A percentile compares a stretch with the other conserved stretches of the same genome.
Conservation (phyloP, 1,284 basidiomycete genomes). For the Pseudozyma hubeiensis region DNA sequence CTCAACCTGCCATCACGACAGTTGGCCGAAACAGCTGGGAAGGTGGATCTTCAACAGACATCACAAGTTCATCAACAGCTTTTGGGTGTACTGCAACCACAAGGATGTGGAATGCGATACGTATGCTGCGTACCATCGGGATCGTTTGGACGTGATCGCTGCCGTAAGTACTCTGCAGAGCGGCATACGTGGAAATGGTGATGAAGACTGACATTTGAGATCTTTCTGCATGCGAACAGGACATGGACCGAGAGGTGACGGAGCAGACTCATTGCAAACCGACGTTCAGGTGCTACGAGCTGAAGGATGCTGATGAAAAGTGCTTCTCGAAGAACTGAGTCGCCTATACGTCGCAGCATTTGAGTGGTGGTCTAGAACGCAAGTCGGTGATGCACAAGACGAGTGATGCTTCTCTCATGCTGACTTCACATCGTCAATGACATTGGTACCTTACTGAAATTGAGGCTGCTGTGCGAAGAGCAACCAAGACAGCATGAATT, state of each 20-base stretch:
- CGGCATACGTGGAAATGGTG: neutral
- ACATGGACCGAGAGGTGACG: neutral
- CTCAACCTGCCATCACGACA: slow-evolving; percentile 1
- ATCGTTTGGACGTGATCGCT: neutral
- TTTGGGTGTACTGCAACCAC: neutral
- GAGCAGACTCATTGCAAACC: slow-evolving; percentile 3
- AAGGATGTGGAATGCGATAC: neutral
- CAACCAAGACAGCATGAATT: too few species aligned
- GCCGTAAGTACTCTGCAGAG: neutral
- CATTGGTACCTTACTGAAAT: too few species aligned
- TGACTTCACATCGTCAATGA: too few species aligned
- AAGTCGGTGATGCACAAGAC: too few species aligned
- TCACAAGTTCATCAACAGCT: slow-evolving; percentile 5
- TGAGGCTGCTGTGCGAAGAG: too few species aligned
- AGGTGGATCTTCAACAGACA: neutral
- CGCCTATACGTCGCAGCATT: too few species aligned
- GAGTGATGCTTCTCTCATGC: too few species aligned
- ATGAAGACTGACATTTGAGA: neutral
- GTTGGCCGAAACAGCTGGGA: neutral
- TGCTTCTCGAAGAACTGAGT: slow-evolving; percentile 12
- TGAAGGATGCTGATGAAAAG: slow-evolving; percentile 7
- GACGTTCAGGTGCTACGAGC: slow-evolving; percentile 1
- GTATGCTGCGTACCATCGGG: neutral
- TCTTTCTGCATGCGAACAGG: neutral
- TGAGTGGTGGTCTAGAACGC: too few species aligned